Evolutionary conservation across 306 rosid species (phyloP), one percentile per base, ranked within the genome.

Genomic region (Begonia peltatifolia): DNA sequence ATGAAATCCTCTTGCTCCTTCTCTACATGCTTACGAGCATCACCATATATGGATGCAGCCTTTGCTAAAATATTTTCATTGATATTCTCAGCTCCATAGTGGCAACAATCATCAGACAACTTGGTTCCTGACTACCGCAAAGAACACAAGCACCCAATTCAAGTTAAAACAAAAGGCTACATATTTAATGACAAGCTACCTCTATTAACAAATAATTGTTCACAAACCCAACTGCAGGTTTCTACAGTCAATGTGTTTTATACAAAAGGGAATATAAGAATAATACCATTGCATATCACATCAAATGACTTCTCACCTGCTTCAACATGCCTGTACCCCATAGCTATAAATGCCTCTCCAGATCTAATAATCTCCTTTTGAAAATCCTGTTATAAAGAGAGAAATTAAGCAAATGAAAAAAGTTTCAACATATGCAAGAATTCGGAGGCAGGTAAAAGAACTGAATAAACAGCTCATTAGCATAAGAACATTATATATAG

Each of bases 31-130:
- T 86, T 79, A 50, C 86, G 84, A 62, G 95, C 83, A 69, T 90
- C 99, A 9, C 96, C 99, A 69, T 86, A 86, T 65, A 90, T 78
- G 16, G 96, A 80, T 57, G 99, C 85, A 22, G 92, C 94, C 78
- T 86, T 86, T 14, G 99, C 86, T 55, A 90, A 75, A 59, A 90
- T 74, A 57, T 77, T 73, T 61, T 86, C 99, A 53, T 54, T 58
- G 46, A 60, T 63, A 71, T 86, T 90, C 80, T 81, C 94, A 63
- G 92, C 86, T 73, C 99, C 99, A 68, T 86, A 90, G 78, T 43
- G 81, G 82, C 94, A 81, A 78, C 99, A 90, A 63, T 86, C 96
- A 74, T 86, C 99, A 61, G 96, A 90, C 69, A 90, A 80, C 74
- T 90, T 90, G 54, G 83, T 86, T 66, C 99, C 99, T 90, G 76